Conservation (phyloP, 495 filamentous ascomycete species). For the Ramalina intermedia region DNA sequence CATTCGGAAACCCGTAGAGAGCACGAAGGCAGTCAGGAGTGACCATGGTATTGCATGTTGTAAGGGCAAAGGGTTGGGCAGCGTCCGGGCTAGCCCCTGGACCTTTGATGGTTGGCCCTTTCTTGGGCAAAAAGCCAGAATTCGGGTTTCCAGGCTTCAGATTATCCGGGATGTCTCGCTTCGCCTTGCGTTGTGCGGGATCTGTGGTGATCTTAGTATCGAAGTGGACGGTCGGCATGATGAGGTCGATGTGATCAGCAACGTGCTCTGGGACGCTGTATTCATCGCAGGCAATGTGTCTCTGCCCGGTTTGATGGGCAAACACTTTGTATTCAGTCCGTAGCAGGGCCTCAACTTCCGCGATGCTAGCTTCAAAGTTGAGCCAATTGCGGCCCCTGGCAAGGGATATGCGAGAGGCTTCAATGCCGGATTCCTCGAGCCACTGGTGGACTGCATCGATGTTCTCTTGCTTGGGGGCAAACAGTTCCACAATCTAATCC, state of each 20-base stretch:
- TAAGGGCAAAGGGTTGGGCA: neutral
- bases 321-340: constrained; percentile 35
- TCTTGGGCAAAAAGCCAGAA: neutral
- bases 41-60: constrained; percentile 10
- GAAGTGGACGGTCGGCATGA: constrained; percentile 20
- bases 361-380: constrained; percentile 26
- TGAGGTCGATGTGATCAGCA: constrained; percentile 19
- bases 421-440: constrained; percentile 25
- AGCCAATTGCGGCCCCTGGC: constrained; percentile 23
- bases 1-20: constrained; percentile 7
- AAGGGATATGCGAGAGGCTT: constrained; percentile 15
- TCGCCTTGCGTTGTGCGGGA: neutral
- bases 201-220: constrained; percentile 12
- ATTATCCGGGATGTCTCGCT: neutral
- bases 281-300: constrained; percentile 16
- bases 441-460: constrained; percentile 23
- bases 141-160: constrained; percentile 1
- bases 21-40: constrained; percentile 16
- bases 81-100: neutral
- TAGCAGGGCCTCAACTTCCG: constrained; percentile 30
- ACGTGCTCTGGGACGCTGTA: constrained; percentile 18
- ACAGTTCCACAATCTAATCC: constrained; percentile 17
- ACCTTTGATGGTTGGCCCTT: constrained; percentile 1
- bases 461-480: constrained; percentile 17
- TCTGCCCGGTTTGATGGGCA: constrained; percentile 17